Evolutionary conservation across 1,284 basidiomycete genomes (phyloP), one percentile per base, ranked within the genome.

Genomic region (Tilletia walkeri): DNA sequence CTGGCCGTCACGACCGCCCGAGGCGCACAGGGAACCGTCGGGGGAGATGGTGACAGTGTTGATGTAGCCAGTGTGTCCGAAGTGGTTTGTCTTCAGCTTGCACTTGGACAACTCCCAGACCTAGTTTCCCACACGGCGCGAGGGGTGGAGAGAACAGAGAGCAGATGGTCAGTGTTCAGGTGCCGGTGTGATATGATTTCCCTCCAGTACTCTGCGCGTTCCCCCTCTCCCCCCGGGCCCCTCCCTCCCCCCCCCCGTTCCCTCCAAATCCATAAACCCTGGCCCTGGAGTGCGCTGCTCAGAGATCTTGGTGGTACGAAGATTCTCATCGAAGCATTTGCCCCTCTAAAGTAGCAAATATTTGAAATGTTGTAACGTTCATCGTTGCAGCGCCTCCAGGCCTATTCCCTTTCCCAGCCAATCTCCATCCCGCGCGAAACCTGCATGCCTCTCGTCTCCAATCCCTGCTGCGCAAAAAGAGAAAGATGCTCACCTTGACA

Each of bases 81-180:
- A 94, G 89, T 99, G 96, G 90, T 98, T 98, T 86, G 95, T 98
- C 89, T 95, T 95, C 85, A 99, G 90, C 88, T 98, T 98, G 91
- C 96, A 99, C 87, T 98, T 98, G 86, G 92, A 93, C 74, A 99
- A 91, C 86, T 99, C 96, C 96, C 96, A 99, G 78, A 99, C 95
- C 95, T 99, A 69, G 30, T 7, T 30, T 49, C 34, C 10, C 49
- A 16, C 0, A 0, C 38, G 14, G 47, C 49, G 50, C 14, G 38
- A 66, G n/a, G n/a, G n/a, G n/a, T n/a, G n/a, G n/a, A n/a, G 47
- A 67, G 48, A 54, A 36, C 39, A 12, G 36, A 47, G 39, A 36
- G 41, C 34, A 41, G 53, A 56, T 34, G 54, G 24, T 56, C 54
- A 56, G 54, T 18, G 14, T 14, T 45, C 41, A 9, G 41, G 1